phyloP scores from a whole-genome alignment of 148 eudicot genomes.

The Chenopodium suecicum region DNA sequence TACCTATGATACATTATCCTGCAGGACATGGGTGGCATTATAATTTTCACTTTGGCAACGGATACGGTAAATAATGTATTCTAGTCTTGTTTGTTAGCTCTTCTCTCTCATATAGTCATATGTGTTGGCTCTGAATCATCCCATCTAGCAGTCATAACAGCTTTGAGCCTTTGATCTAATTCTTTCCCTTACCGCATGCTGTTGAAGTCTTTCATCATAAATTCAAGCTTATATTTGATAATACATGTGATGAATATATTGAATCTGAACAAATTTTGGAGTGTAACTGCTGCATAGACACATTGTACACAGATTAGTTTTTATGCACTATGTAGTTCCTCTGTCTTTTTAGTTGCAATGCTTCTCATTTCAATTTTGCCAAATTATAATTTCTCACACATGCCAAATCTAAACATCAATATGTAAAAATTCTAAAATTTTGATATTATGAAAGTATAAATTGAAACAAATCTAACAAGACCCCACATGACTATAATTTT shows the following conservation, averaged over 20 bases:
- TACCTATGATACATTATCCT: constrained; percentile 17
- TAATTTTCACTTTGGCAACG: constrained; percentile 42
- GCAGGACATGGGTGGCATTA: constrained; percentile 33
- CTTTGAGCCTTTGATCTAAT: background rate
- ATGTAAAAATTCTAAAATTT: no score
- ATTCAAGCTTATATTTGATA: background rate
- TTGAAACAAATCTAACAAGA: no score
- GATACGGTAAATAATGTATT: constrained; percentile 32
- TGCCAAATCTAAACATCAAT: no score
- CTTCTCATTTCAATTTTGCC: no score
- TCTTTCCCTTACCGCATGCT: background rate
- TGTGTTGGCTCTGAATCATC: background rate
- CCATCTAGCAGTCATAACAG: background rate
- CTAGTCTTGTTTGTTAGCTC: constrained; percentile 1
- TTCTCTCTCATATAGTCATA: background rate
- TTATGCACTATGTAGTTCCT: background rate
- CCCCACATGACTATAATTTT: no score
- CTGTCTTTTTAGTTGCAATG: no score
- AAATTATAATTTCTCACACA: no score
- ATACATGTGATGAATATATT: background rate
- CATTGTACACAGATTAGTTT: background rate
- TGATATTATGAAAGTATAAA: no score
- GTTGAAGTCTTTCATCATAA: background rate
- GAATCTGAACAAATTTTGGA: background rate
- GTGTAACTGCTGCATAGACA: background rate